Evolutionary conservation across 495 filamentous ascomycete species (phyloP).

Genomic region (Aspergillus nanangensis): DNA sequence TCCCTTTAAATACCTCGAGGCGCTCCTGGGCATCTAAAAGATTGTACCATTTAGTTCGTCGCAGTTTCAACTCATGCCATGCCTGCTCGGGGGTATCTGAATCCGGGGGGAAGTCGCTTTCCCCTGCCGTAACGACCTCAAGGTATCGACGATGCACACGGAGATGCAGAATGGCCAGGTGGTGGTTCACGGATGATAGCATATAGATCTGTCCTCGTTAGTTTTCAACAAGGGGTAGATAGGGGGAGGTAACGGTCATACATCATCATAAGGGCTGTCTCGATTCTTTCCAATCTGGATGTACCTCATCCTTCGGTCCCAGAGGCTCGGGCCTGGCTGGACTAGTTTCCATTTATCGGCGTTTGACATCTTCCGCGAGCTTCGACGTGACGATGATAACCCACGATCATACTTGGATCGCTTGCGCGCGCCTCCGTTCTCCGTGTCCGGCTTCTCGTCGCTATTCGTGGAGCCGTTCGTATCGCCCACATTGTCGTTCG

Average conservation of each 20-base stretch:
- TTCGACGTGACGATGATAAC: conserved; percentile 29
- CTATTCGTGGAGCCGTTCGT: conserved; percentile 23
- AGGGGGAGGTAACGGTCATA: conserved; percentile 15
- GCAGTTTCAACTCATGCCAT: conserved; percentile 61
- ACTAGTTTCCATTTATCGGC: conserved; percentile 47
- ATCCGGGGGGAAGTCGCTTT: conserved; percentile 30
- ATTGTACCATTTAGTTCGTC: conserved; percentile 75
- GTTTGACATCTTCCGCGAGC: conserved; percentile 30
- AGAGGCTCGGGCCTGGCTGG: conserved; percentile 57
- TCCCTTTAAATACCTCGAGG: conserved; percentile 61
- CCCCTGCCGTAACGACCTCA: conserved; percentile 41
- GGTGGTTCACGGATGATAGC: conserved; percentile 76
- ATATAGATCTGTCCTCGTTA: conserved; percentile 63
- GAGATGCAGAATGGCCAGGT: conserved; percentile 69
- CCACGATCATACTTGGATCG: conserved; percentile 36
- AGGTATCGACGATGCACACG: conserved; percentile 66
- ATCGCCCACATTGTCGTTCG: conserved; percentile 58
- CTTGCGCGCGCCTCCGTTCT: conserved; percentile 30
- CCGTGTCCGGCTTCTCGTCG: conserved; percentile 17
- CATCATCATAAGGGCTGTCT: conserved; percentile 50
- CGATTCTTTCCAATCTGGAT: conserved; percentile 61
- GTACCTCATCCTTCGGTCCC: conserved; percentile 77
- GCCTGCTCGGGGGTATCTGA: conserved; percentile 47
- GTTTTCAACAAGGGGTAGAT: neutral
- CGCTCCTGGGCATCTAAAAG: conserved; percentile 65